Conservation (phyloP, 2,329 filamentous ascomycete species). For the Sclerotinia sclerotiorum region DNA sequence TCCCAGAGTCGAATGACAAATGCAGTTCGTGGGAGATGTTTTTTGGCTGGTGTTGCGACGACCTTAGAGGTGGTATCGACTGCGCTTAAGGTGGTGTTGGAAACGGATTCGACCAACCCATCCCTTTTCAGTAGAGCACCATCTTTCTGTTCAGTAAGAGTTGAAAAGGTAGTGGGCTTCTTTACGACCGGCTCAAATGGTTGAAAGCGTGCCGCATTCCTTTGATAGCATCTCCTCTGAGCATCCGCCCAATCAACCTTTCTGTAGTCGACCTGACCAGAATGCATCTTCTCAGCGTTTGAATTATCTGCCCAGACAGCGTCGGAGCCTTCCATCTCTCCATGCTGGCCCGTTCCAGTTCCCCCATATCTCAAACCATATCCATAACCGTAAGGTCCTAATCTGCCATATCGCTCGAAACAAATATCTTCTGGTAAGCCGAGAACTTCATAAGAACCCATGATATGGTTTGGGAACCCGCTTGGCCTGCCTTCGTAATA, state of each 20-base stretch:
- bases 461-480: slow-evolving; percentile 79
- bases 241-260: slow-evolving; percentile 75
- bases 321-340: slow-evolving; percentile 78
- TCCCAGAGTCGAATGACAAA: slow-evolving; percentile 82
- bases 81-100: not conserved
- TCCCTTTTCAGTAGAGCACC: slow-evolving; percentile 25
- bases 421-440: slow-evolving; percentile 82
- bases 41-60: slow-evolving; percentile 29
- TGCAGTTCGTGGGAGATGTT: slow-evolving; percentile 61
- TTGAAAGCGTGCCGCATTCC: slow-evolving; percentile 68
- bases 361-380: slow-evolving; percentile 79
- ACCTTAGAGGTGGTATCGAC: slow-evolving; percentile 21
- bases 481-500: slow-evolving; percentile 75
- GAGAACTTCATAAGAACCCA: slow-evolving; percentile 84
- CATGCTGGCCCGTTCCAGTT: slow-evolving; percentile 79
- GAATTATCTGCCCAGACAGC: slow-evolving; percentile 66
- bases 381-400: slow-evolving; percentile 86
- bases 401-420: slow-evolving; percentile 86
- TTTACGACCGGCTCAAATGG: slow-evolving; percentile 23
- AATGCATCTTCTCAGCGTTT: slow-evolving; percentile 28
- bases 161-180: slow-evolving; percentile 28
- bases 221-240: slow-evolving; percentile 69
- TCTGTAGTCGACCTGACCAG: slow-evolving; percentile 73
- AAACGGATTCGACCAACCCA: not conserved
- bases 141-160: slow-evolving; percentile 10